Conservation (phyloP, 495 filamentous ascomycete species). For the Penicillium parvum region DNA sequence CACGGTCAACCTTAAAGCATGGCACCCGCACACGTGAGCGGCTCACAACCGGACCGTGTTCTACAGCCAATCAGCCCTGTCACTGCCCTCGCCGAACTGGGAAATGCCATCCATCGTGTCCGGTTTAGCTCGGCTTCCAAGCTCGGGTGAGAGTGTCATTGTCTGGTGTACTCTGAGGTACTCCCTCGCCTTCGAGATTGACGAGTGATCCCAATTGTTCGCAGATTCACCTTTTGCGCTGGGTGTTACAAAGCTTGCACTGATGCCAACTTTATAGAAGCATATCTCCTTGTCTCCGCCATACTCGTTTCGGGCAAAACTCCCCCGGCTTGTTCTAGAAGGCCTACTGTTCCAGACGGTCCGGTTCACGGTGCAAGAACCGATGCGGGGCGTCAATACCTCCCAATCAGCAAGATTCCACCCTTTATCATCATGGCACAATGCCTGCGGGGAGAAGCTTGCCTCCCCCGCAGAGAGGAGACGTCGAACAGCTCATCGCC, state of each 20-base stretch:
- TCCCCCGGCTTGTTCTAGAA: conserved; percentile 8
- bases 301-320: conserved; percentile 7
- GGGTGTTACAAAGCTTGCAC: neutral
- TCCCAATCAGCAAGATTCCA: conserved; percentile 1
- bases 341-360: conserved; percentile 11
- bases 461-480: conserved; percentile 13
- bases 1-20: neutral
- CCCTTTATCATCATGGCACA: conserved; percentile 10
- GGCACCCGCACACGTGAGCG: conserved; percentile 23
- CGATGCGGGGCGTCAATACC: conserved; percentile 15
- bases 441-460: conserved; percentile 10
- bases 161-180: no score
- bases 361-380: conserved; percentile 8
- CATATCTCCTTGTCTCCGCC: neutral
- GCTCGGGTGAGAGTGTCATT: neutral
- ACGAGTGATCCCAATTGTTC: no score
- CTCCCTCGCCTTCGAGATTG: no score
- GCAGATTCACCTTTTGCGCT: neutral
- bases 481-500: neutral
- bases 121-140: conserved; percentile 1
- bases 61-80: conserved; percentile 9
- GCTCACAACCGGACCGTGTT: conserved; percentile 5
- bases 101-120: conserved; percentile 12
- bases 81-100: conserved; percentile 3
- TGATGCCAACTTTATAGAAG: neutral